These are phyloP conservation scores for Huntiella bhutanensis DNA, from an alignment of 2,329 filamentous ascomycete species.

Conservation along the genomic window DNA sequence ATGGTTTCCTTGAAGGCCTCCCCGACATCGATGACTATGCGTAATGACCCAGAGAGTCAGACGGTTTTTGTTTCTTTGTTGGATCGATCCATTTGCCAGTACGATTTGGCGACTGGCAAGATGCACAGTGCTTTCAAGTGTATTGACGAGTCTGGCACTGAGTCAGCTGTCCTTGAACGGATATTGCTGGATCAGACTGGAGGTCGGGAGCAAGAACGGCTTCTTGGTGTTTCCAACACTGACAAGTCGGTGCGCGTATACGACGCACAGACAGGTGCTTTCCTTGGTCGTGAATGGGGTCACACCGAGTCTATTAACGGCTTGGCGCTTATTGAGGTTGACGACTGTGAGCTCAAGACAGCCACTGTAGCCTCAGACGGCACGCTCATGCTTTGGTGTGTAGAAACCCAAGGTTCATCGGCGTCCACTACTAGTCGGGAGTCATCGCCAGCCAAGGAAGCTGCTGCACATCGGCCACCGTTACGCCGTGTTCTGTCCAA, in stretches of 20 bases:
- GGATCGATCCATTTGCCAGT: conserved; percentile 41
- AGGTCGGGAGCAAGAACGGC: conserved; percentile 39
- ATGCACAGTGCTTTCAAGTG: conserved; percentile 61
- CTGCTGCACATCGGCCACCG: conserved; percentile 39
- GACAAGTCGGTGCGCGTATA: conserved; percentile 93
- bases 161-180: conserved; percentile 68
- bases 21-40: conserved; percentile 64
- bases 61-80: conserved; percentile 37
- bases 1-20: conserved; percentile 72
- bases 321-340: conserved; percentile 48
- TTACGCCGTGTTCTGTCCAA: conserved; percentile 73
- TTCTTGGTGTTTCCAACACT: conserved; percentile 79
- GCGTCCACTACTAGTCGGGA: conserved; percentile 28
- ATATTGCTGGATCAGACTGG: conserved; percentile 43
- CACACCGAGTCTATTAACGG: conserved; percentile 90
- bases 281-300: conserved; percentile 81
- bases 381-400: conserved; percentile 62
- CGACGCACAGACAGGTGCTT: conserved; percentile 53
- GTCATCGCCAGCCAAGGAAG: conserved; percentile 34
- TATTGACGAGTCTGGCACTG: conserved; percentile 57
- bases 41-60: conserved; percentile 35
- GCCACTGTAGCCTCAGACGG: conserved; percentile 65
- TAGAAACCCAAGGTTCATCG: conserved; percentile 26
- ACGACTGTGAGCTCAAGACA: conserved; percentile 35
- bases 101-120: conserved; percentile 48